These are phyloP conservation scores for Fusarium nurragi DNA, from an alignment of 2,329 filamentous ascomycete genomes.

Conservation along the genomic window DNA sequence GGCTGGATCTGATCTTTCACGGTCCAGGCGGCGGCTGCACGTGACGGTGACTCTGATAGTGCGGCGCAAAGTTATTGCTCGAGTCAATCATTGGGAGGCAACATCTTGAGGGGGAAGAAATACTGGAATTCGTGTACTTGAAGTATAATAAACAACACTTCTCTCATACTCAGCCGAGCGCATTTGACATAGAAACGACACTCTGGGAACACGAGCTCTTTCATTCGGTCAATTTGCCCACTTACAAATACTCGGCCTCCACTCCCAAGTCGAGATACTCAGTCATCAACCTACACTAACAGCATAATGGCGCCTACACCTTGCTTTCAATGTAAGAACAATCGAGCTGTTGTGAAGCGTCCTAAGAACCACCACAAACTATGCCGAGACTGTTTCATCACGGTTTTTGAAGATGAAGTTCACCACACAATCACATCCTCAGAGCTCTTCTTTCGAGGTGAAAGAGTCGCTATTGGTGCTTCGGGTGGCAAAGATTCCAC, in stretches of 20 bases:
- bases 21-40: too few species aligned
- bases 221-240: neutral
- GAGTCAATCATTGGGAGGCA: conserved; percentile 23
- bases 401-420: conserved; percentile 89
- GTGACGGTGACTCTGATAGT: conserved; percentile 28
- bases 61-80: conserved; percentile 14
- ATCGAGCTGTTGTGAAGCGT: conserved; percentile 87
- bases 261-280: conserved; percentile 1
- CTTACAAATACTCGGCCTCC: neutral
- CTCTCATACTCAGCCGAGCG: neutral
- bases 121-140: conserved; percentile 18
- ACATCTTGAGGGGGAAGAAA: neutral
- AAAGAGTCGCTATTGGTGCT: conserved; percentile 91
- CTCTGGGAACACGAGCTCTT: neutral
- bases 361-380: conserved; percentile 96
- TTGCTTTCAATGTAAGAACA: conserved; percentile 79
- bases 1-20: neutral
- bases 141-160: neutral
- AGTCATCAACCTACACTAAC: neutral
- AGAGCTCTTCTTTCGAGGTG: conserved; percentile 82
- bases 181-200: neutral
- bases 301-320: conserved; percentile 75
- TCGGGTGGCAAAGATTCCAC: conserved; percentile 98
- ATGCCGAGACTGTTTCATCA: conserved; percentile 88
- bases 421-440: conserved; percentile 90